These are phyloP conservation scores for Harrya chromipes DNA, from an alignment of 768 basidiomycete genomes.

Conservation along the genomic window DNA sequence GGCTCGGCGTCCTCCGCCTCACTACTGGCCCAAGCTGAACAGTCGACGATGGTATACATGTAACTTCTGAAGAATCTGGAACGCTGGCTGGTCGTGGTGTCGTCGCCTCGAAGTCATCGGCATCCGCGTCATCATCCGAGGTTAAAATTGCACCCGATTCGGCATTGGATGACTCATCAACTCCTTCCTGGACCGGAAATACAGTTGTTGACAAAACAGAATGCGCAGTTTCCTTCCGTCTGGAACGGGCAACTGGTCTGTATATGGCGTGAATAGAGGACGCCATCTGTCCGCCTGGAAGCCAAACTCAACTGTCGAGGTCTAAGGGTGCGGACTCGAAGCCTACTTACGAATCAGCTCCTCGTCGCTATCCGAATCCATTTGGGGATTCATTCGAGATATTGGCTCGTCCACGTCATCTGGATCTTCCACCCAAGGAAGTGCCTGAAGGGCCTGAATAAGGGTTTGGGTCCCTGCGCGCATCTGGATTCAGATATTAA, in stretches of 20 bases:
- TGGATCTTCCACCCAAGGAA: slow-evolving; percentile 70
- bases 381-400: slow-evolving; percentile 37
- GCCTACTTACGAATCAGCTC: slow-evolving; percentile 40
- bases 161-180: slow-evolving; percentile 33
- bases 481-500: slow-evolving; percentile 49
- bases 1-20: slow-evolving; percentile 31
- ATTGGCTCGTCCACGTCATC: slow-evolving; percentile 67
- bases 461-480: slow-evolving; percentile 85
- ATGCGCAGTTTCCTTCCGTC: slow-evolving; percentile 35
- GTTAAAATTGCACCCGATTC: slow-evolving; percentile 32
- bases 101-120: slow-evolving; percentile 56
- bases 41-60: slow-evolving; percentile 2
- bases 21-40: slow-evolving; percentile 19
- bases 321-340: slow-evolving; percentile 9
- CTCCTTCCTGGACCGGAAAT: slow-evolving; percentile 10
- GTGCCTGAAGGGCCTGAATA: slow-evolving; percentile 83
- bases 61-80: slow-evolving; percentile 9
- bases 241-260: slow-evolving; percentile 71
- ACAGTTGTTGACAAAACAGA: slow-evolving; percentile 11
- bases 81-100: slow-evolving; percentile 40
- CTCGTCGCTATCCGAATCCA: slow-evolving; percentile 64
- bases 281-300: slow-evolving; percentile 50
- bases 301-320: slow-evolving; percentile 1
- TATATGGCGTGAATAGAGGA: slow-evolving; percentile 90
- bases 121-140: slow-evolving; percentile 53